Evolutionary conservation across 768 basidiomycete species (phyloP).

Genomic region (Pluteus cervinus): DNA sequence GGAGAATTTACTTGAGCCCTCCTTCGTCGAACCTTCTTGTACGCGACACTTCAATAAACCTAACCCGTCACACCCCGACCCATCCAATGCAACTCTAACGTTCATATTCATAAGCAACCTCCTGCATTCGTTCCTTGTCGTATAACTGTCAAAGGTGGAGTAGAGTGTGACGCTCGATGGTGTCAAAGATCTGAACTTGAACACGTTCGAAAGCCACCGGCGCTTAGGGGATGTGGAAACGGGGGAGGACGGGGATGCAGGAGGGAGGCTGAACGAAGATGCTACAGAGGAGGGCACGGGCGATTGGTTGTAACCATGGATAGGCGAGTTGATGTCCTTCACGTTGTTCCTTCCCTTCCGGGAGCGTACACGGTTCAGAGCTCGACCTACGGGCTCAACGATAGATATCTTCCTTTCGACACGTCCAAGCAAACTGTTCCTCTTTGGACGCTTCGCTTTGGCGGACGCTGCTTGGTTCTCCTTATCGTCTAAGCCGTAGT

Average conservation of each 20-base stretch:
- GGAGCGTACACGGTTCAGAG: too few relatives aligned
- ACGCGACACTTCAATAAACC: conserved; percentile 73
- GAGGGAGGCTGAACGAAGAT: conserved; percentile 22
- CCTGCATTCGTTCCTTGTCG: conserved; percentile 69
- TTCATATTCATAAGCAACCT: conserved; percentile 68
- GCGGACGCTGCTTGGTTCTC: conserved; percentile 41
- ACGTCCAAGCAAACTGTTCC: too few relatives aligned
- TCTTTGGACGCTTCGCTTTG: too few relatives aligned
- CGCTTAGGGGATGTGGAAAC: conserved; percentile 45
- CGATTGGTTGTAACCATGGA: too few relatives aligned
- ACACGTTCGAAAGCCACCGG: conserved; percentile 84
- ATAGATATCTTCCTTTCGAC: too few relatives aligned
- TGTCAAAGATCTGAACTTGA: conserved; percentile 72
- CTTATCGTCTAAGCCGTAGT: conserved; percentile 41
- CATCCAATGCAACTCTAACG: conserved; percentile 59
- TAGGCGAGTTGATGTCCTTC: too few relatives aligned
- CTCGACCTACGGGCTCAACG: too few relatives aligned
- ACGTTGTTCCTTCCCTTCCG: too few relatives aligned
- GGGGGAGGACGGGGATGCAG: conserved; percentile 37
- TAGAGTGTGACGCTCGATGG: conserved; percentile 52
- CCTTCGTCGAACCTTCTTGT: conserved; percentile 57
- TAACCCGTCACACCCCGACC: conserved; percentile 54
- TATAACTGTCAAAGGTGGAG: conserved; percentile 53
- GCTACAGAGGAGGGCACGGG: too few relatives aligned
- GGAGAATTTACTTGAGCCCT: conserved; percentile 32